Percentiles rank a stretch among this genome's conserved stretches.
Conservation (phyloP, 768 basidiomycete genomes). For the Paxillus ammoniavirescens region DNA sequence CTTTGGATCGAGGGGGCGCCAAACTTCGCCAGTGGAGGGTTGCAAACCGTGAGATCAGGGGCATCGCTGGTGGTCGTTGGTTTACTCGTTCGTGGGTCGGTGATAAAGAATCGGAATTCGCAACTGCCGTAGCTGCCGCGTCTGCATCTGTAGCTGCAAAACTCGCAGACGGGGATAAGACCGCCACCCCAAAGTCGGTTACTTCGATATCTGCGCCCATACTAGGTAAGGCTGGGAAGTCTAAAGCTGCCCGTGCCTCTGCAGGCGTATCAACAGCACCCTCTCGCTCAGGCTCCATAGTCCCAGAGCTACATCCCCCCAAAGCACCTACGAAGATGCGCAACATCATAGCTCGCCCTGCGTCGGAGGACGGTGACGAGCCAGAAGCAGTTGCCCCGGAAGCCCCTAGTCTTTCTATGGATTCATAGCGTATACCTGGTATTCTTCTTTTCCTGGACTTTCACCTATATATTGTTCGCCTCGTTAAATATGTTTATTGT, state of each 20-base stretch:
- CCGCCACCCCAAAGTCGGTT: constrained; percentile 35
- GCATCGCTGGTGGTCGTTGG: constrained; percentile 84
- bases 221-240: constrained; percentile 40
- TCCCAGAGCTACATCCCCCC: constrained; percentile 43
- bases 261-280: constrained; percentile 51
- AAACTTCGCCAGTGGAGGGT: constrained; percentile 71
- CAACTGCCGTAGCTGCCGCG: constrained; percentile 33
- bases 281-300: constrained; percentile 56
- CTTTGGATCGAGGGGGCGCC: constrained; percentile 62
- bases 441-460: constrained; percentile 5
- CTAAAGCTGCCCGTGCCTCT: constrained; percentile 34
- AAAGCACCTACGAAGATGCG: constrained; percentile 68
- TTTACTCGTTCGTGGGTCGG: constrained; percentile 82
- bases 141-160: constrained; percentile 28
- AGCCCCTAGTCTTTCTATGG: constrained; percentile 13
- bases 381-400: constrained; percentile 37
- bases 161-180: constrained; percentile 26
- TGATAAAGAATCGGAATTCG: constrained; percentile 71
- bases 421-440: constrained; percentile 14
- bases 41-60: constrained; percentile 75
- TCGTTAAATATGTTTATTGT: no score
- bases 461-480: not conserved
- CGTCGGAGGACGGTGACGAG: constrained; percentile 50
- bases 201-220: constrained; percentile 49
- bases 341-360: constrained; percentile 51